Base-by-base conservation (phyloP, 805 yeast genomes). In the Ogataea salicorniae region DNA sequence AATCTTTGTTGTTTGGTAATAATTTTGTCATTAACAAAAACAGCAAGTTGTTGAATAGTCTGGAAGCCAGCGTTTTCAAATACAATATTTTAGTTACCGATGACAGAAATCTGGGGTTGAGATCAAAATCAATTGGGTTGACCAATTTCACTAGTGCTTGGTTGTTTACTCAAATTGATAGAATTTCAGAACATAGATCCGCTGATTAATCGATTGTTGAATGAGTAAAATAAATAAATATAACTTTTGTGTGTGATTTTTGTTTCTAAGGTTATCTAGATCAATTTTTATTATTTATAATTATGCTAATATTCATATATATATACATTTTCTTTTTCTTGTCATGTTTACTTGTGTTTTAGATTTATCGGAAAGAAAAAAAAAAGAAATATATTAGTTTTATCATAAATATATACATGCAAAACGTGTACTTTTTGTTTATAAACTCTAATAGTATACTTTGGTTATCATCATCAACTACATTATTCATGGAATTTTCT, bases 41-140 rank as follows among this genome's bases (percentile, higher is more conserved):
- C 55, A 34, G 23, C 13, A 51, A 69, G 62, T 46, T 60, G 57
- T 46, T 73, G 58, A 56, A 42, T 35, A 50, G 60, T 15, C 46
- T 49, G n/a, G 66, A 70, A 36, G 73, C 81, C 15, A 64, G 65
- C 44, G 59, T 62, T 26, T 79, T 81, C 61, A 68, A 74, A 42
- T 80, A 80, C 60, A 80, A 85, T 52, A 73, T 83, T 26, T 65
- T 86, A 43, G 77, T 86, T 35, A 83, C 91, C 2, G 92, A 86
- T 64, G 92, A 87, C 60, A 68, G 81, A 46, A 84, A 81, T 52
- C 81, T 86, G 87, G 70, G 86, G 52, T 63, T 81, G 37, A 77
- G 87, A 52, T 83, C 88, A 2, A 77, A 79, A 56, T 68, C 79
- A 4, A 68, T 75, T n/a, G 81, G 80, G 0, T 69, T 80, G 37